Evolutionary conservation across 2,329 filamentous ascomycete genomes (phyloP).

Genomic region (Cladosporium sp.): DNA sequence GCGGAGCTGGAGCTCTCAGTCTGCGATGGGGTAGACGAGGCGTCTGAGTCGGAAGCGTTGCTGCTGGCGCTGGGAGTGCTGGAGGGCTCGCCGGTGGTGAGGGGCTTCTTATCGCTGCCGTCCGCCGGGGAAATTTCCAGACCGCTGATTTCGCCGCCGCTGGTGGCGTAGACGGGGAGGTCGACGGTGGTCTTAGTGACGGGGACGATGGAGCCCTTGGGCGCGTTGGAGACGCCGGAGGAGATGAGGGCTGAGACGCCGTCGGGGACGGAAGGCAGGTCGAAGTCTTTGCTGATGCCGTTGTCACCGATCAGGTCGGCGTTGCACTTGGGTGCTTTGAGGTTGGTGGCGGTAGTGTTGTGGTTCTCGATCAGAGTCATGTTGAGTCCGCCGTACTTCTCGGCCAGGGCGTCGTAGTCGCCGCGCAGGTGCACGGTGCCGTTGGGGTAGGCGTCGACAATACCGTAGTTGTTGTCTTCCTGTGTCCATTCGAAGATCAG

Average conservation of each 20-base stretch:
- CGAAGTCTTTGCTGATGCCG: conserved; percentile 78
- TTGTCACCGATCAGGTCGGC: conserved; percentile 65
- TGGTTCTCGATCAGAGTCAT: conserved; percentile 65
- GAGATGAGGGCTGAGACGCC: conserved; percentile 73
- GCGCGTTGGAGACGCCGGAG: conserved; percentile 68
- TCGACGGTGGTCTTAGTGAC: conserved; percentile 60
- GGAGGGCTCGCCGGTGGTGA: conserved; percentile 27
- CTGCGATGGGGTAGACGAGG: not conserved
- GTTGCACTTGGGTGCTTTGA: conserved; percentile 65
- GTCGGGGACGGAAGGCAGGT: conserved; percentile 67
- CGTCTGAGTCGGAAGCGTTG: not conserved
- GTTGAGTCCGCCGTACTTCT: conserved; percentile 75
- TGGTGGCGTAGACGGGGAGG: conserved; percentile 59
- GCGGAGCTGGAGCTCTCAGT: not conserved
- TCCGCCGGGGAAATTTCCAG: conserved; percentile 61
- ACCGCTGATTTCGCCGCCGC: conserved; percentile 61
- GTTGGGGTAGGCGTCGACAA: conserved; percentile 50
- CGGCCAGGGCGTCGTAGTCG: conserved; percentile 68
- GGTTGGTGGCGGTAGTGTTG: conserved; percentile 58
- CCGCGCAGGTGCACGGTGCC: conserved; percentile 45
- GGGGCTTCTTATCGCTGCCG: conserved; percentile 55
- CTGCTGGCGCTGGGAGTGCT: conserved; percentile 2
- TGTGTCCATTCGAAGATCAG: conserved; percentile 81
- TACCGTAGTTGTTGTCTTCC: conserved; percentile 63
- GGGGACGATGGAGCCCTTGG: conserved; percentile 57